Evolutionary conservation across 2,329 filamentous ascomycete species (phyloP), one percentile per base, ranked within the genome.

Genomic region (Phialemoniopsis sp.): DNA sequence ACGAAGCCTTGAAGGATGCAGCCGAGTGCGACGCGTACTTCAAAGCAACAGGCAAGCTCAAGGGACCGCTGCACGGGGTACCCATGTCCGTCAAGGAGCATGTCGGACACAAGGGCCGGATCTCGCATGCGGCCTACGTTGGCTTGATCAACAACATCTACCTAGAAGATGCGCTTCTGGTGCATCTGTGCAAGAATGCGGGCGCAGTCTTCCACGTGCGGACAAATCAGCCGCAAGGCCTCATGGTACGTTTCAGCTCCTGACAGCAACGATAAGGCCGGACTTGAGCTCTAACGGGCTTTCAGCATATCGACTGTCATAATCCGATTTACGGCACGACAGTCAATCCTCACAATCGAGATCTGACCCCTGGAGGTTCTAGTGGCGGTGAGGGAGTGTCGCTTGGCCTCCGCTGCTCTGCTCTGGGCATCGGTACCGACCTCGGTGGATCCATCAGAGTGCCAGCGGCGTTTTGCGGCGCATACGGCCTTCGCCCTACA

Each of bases 11-110:
- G 17, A 42, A 48, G 35, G 46, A 54, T 2, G 60, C 62, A 5
- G 40, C 42, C 29, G 50, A 46, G 31, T 55, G 65, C n/a, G 62
- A 66, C 44, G 40, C 45, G 8, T 53, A 57, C 35, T 50, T 59
- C 9, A 41, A 44, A n/a, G 43, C 46, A 13, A 45, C 58, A 37
- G 49, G 49, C 34, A 54, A 50, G 26, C 50, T 58, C 4, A 28
- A 59, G n/a, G 63, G 62, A 1, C 58, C 63, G 12, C 50, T 66
- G 2, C 60, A 64, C 40, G 63, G 62, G 15, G 54, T 81, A 3
- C 77, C 76, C 0, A 48, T 72, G 13, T 70, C 66, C 35, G 46
- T 72, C 26, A 73, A 72, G 44, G 69, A 72, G 46, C 65, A 68
- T 41, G 68, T 72, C 42, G 63, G 68, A 35, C 55, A 70, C 10